phyloP scores from a whole-genome alignment of 345 rosid genomes.

The Citrus medica region DNA sequence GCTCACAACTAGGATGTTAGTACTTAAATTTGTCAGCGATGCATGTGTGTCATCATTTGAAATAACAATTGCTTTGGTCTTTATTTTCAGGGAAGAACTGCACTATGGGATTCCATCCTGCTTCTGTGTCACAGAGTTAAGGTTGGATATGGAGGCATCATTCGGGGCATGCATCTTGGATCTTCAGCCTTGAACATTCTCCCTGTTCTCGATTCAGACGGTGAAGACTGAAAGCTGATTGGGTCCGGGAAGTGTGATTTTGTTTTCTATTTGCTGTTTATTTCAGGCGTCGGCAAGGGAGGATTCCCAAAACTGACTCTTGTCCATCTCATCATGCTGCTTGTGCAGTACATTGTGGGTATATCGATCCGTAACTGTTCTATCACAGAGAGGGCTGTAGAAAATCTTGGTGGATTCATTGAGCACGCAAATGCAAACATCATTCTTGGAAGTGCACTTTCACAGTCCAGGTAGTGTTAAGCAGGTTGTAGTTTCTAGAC shows the following conservation, averaged over 20 bases:
- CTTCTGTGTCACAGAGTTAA: conserved; percentile 75
- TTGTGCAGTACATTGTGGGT: too few species aligned
- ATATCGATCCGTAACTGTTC: background rate
- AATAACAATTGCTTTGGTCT: conserved; percentile 5
- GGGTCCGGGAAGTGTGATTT: background rate
- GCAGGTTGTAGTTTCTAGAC: background rate
- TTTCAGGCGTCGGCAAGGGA: background rate
- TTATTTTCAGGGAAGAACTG: conserved; percentile 77
- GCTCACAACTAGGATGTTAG: background rate
- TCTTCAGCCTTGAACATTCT: conserved; percentile 80
- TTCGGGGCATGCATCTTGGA: conserved; percentile 86
- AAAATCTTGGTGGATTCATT: background rate
- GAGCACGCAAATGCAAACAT: background rate
- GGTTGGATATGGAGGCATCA: conserved; percentile 69
- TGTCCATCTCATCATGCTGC: background rate
- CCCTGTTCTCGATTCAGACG: conserved; percentile 62
- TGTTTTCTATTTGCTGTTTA: background rate
- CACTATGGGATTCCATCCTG: conserved; percentile 84
- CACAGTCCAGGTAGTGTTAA: background rate
- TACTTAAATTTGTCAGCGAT: background rate
- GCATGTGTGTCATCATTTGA: background rate
- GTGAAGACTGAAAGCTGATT: conserved; percentile 36
- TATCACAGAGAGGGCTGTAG: background rate
- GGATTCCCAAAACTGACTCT: too few species aligned
- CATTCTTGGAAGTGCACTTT: background rate